Base-by-base conservation (phyloP, 2,329 filamentous ascomycete genomes). In the Aureobasidium sp. region DNA sequence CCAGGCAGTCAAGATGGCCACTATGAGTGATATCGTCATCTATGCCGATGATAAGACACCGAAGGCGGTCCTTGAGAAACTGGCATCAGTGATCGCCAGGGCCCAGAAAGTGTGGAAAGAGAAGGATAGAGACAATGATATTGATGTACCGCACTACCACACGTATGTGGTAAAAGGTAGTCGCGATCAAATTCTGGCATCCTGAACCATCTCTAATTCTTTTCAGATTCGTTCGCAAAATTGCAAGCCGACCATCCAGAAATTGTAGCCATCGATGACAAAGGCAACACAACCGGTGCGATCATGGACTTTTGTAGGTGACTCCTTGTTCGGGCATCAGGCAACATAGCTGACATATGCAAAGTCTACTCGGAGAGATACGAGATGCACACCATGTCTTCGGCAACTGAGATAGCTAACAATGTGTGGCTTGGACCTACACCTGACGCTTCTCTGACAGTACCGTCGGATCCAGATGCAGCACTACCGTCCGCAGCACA, bases 321-420 rank as follows among this genome's bases (percentile, higher is more conserved):
- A 32, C 15, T 15, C 11, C 7, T 57, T 2, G 10, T 9, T 34
- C n/a, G 39, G 25, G 1, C 16, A 30, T 16, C 10, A 27, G 29
- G 16, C 42, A 30, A 37, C 27, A 36, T 16, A 29, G 16, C 58
- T 53, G 34, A 61, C 48, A 6, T 2, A 4, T 16, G n/a, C 52
- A 21, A 37, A 61, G 59, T 90, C 71, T 87, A 89, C 67, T 90
- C 91, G 77, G 94, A 99, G 74, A 83, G 92, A 62, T 76, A 84
- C 54, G 94, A 99, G 76, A 97, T 99, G 93, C 91, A 89, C 73
- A 82, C 82, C 63, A 97, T 97, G 93, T 92, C 93, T 11, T 85
- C 85, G 68, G 88, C 92, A 3, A 91, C 91, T 0, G 89, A 96
- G 73, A 96, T 97, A 65, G 86, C 90, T 58, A 82, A 84, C 66